Percentiles rank a stretch among this genome's conserved stretches.
phyloP scores from a whole-genome alignment of 2,329 filamentous ascomycete genomes.

The Sporothrix dimorphospora region DNA sequence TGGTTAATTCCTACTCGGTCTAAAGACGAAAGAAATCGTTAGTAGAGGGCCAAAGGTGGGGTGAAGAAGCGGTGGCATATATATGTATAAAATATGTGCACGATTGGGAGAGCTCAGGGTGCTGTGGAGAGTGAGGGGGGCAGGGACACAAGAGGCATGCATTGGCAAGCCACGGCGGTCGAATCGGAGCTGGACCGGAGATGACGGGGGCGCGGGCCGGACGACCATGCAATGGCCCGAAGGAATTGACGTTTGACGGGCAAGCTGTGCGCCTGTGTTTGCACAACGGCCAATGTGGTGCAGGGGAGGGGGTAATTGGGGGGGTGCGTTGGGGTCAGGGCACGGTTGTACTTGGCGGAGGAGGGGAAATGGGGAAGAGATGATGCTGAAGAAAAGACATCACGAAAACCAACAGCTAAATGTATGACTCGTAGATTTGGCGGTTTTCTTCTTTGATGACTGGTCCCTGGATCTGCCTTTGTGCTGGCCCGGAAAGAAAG shows the following conservation, averaged over 20 bases:
- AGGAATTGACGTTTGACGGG: constrained; percentile 4
- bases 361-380: not conserved
- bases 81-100: not conserved
- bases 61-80: not conserved
- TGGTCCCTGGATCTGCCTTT: not conserved
- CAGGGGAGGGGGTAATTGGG: constrained; percentile 2
- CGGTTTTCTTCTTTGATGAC: not conserved
- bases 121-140: not conserved
- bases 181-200: constrained; percentile 23
- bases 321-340: constrained; percentile 3
- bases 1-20: not conserved
- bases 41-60: constrained; percentile 5
- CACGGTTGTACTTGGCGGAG: not conserved
- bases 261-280: not conserved
- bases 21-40: not conserved
- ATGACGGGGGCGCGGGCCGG: constrained; percentile 5
- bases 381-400: constrained; percentile 1
- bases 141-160: constrained; percentile 15
- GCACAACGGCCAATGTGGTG: not conserved
- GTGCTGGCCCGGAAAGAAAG: not conserved
- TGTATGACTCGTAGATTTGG: not conserved
- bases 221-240: not conserved
- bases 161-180: constrained; percentile 2
- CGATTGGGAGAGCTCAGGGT: not conserved
- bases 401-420: not conserved